phyloP scores from a whole-genome alignment of 2,329 filamentous ascomycete genomes.

The Colletotrichum abscissum region DNA sequence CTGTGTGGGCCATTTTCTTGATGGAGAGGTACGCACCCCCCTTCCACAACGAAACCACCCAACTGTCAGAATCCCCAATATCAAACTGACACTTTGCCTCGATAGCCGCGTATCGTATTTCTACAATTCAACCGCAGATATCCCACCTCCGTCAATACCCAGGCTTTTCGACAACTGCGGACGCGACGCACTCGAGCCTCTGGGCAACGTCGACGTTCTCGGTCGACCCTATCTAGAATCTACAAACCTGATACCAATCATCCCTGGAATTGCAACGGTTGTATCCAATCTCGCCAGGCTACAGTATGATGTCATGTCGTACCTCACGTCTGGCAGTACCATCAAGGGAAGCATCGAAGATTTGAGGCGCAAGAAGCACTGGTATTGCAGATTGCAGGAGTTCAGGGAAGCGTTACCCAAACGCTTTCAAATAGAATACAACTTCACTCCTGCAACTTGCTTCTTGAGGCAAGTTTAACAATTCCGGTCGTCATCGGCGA shows the following conservation, averaged over 20 bases:
- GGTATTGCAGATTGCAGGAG: slow-evolving; percentile 15
- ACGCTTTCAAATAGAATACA: slow-evolving; percentile 18
- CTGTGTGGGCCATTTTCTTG: slow-evolving; percentile 25
- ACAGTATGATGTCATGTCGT: slow-evolving; percentile 26
- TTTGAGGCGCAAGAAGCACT: not conserved
- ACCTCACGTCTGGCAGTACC: slow-evolving; percentile 23
- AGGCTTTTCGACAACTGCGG: slow-evolving; percentile 23
- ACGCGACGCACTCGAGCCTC: slow-evolving; percentile 2
- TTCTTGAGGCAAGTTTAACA: slow-evolving; percentile 13
- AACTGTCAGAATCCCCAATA: not conserved
- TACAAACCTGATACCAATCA: not conserved
- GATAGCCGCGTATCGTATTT: slow-evolving; percentile 30
- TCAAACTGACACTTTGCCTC: too few species aligned
- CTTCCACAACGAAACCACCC: not conserved
- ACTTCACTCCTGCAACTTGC: slow-evolving; percentile 19
- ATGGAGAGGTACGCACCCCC: slow-evolving; percentile 22
- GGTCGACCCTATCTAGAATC: slow-evolving; percentile 1
- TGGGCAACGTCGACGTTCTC: slow-evolving; percentile 28
- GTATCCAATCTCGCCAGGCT: slow-evolving; percentile 13
- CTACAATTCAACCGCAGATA: slow-evolving; percentile 12
- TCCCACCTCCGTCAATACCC: slow-evolving; percentile 24
- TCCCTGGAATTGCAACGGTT: slow-evolving; percentile 16
- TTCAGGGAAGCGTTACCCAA: slow-evolving; percentile 9
- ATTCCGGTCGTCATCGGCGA: not conserved
- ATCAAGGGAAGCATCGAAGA: slow-evolving; percentile 23